These are phyloP conservation scores for Chrysoporthe cubensis DNA, from an alignment of 2,329 filamentous ascomycete species.

Conservation along the genomic window DNA sequence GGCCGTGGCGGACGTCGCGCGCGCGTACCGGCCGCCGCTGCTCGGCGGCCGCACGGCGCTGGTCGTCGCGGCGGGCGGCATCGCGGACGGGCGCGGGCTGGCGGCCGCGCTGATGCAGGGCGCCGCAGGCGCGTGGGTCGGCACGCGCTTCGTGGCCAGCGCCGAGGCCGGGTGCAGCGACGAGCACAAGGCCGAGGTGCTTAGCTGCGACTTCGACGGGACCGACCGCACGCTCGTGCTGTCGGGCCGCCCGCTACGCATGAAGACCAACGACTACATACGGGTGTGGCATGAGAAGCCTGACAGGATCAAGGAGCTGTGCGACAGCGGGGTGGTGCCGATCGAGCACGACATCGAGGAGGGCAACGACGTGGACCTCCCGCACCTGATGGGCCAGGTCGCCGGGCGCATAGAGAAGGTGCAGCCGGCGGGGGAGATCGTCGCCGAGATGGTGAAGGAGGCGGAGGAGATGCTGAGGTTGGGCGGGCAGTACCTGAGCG, in stretches of 20 bases:
- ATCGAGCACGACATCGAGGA: constrained; percentile 82
- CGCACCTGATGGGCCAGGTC: constrained; percentile 94
- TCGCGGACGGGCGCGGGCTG: constrained; percentile 79
- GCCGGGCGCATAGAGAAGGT: constrained; percentile 77
- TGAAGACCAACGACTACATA: constrained; percentile 83
- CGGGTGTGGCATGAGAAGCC: constrained; percentile 78
- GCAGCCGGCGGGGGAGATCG: constrained; percentile 80
- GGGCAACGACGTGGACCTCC: constrained; percentile 80
- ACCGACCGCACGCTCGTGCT: constrained; percentile 84
- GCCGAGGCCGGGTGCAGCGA: constrained; percentile 80
- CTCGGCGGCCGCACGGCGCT: constrained; percentile 73
- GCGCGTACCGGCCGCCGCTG: constrained; percentile 68
- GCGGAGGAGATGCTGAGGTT: constrained; percentile 69
- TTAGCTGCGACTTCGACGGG: constrained; percentile 76
- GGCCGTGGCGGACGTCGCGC: constrained; percentile 82
- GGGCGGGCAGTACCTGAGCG: constrained; percentile 62
- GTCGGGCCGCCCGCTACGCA: constrained; percentile 78
- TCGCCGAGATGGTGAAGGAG: constrained; percentile 86
- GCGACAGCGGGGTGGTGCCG: constrained; percentile 77
- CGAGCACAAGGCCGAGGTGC: constrained; percentile 82
- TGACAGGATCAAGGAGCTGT: constrained; percentile 74
- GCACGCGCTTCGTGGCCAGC: constrained; percentile 86
- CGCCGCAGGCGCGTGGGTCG: constrained; percentile 89
- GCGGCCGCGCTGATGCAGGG: constrained; percentile 87
- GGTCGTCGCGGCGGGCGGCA: constrained; percentile 88